Conservation (phyloP, 345 rosid genomes). For the Citrus unshiu region DNA sequence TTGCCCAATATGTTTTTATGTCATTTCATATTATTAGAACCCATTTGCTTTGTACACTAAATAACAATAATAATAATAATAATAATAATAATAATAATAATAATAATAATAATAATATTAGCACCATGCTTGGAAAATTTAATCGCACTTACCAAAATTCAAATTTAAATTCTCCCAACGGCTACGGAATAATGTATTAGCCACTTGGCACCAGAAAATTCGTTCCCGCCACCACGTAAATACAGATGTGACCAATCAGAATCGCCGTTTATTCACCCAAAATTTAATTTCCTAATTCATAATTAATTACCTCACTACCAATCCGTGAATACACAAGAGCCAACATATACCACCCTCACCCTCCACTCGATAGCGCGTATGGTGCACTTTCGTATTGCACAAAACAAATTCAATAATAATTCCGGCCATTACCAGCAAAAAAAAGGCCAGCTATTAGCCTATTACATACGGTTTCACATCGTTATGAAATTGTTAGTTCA, state of each 20-base stretch:
- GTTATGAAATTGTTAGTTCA: neutral
- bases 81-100: too few species aligned
- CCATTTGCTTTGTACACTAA: too few species aligned
- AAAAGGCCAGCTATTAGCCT: too few species aligned
- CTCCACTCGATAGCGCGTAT: neutral
- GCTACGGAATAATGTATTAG: neutral
- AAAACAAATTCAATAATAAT: neutral
- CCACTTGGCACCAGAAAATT: constrained; percentile 2
- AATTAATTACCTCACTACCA: neutral
- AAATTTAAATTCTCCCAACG: neutral
- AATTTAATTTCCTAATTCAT: neutral
- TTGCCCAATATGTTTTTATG: too few species aligned
- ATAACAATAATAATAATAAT: too few species aligned
- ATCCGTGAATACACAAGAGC: neutral
- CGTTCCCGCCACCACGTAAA: constrained; percentile 17
- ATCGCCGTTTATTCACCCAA: neutral
- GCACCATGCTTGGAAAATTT: neutral
- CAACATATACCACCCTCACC: neutral
- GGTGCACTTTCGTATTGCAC: neutral
- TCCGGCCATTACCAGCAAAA: neutral
- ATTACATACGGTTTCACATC: neutral
- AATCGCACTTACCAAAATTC: neutral
- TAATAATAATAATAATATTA: too few species aligned
- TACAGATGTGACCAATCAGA: neutral
- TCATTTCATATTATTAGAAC: neutral